Conservation (phyloP, 805 yeast species). For the Yarrowia deformans region DNA sequence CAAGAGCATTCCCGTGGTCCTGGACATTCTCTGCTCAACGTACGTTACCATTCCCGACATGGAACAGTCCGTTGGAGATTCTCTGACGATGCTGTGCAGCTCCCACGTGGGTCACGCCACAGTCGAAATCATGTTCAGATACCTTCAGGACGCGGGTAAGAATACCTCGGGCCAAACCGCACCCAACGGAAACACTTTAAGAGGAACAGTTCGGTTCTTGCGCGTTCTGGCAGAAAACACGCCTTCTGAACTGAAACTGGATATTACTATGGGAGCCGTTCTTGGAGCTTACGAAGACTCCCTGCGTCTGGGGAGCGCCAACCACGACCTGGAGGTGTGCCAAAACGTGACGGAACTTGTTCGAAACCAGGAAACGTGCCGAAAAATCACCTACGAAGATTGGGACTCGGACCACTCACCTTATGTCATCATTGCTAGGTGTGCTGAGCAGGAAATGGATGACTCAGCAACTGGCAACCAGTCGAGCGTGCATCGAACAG, state of each 20-base stretch:
- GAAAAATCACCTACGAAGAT: conserved; percentile 47
- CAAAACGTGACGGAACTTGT: conserved; percentile 54
- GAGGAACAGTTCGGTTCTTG: conserved; percentile 52
- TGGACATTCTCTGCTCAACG: conserved; percentile 59
- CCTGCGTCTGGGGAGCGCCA: conserved; percentile 51
- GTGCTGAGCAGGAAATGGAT: conserved; percentile 17
- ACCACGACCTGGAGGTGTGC: conserved; percentile 55
- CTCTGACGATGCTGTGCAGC: conserved; percentile 52
- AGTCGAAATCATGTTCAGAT: conserved; percentile 48
- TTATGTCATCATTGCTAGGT: conserved; percentile 49
- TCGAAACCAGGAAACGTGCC: conserved; percentile 48
- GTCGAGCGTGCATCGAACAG: conserved; percentile 2
- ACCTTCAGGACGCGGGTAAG: conserved; percentile 45
- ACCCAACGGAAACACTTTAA: conserved; percentile 48
- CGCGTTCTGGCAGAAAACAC: conserved; percentile 47
- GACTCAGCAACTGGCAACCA: conserved; percentile 7
- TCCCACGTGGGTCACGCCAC: conserved; percentile 54
- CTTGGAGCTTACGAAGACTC: conserved; percentile 51
- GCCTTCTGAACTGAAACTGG: conserved; percentile 46
- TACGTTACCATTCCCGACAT: conserved; percentile 52
- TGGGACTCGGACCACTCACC: conserved; percentile 52
- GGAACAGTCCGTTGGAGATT: conserved; percentile 52
- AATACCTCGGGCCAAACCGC: conserved; percentile 42
- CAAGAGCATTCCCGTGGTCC: conserved; percentile 50
- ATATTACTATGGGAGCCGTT: conserved; percentile 49